A percentile compares a stretch with the other conserved stretches of the same genome.
These are phyloP conservation scores for Xylaria grammica DNA, from an alignment of 495 filamentous ascomycete species.

Conservation along the genomic window DNA sequence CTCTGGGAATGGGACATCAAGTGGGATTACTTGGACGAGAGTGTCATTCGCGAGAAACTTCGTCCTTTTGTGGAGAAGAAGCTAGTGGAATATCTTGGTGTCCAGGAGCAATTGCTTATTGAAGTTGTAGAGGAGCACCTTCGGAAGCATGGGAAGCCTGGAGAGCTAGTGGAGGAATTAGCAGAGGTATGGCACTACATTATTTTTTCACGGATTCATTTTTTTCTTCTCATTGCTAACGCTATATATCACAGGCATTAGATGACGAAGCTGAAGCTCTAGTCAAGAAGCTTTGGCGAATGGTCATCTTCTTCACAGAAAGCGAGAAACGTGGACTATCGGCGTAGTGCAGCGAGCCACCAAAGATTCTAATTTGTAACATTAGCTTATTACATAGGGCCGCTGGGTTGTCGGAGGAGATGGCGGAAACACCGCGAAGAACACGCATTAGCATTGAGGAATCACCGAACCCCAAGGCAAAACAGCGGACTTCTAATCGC, in stretches of 20 bases:
- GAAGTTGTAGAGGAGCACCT: constrained; percentile 91
- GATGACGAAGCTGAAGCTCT: constrained; percentile 94
- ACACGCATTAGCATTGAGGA: background rate
- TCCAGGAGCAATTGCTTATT: constrained; percentile 95
- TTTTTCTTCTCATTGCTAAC: constrained; percentile 25
- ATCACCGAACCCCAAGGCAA: background rate
- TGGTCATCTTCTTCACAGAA: constrained; percentile 98
- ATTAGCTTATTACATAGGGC: constrained; percentile 13
- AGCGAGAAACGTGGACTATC: constrained; percentile 89
- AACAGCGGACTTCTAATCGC: background rate
- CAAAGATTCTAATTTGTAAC: constrained; percentile 11
- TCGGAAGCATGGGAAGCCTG: constrained; percentile 73
- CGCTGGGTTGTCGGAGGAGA: background rate
- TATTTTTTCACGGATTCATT: constrained; percentile 15
- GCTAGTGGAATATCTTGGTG: constrained; percentile 92
- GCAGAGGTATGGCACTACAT: constrained; percentile 70
- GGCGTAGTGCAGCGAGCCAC: constrained; percentile 44
- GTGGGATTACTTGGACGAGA: constrained; percentile 92
- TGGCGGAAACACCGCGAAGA: no score
- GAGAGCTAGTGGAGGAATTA: constrained; percentile 81
- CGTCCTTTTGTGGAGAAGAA: constrained; percentile 97
- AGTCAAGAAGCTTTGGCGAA: constrained; percentile 96
- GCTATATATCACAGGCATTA: constrained; percentile 63
- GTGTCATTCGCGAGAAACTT: constrained; percentile 82
- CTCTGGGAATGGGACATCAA: constrained; percentile 92